A percentile compares a stretch with the other conserved stretches of the same genome.
Conservation (phyloP, 2,329 filamentous ascomycete genomes). For the Penicillium sp. region DNA sequence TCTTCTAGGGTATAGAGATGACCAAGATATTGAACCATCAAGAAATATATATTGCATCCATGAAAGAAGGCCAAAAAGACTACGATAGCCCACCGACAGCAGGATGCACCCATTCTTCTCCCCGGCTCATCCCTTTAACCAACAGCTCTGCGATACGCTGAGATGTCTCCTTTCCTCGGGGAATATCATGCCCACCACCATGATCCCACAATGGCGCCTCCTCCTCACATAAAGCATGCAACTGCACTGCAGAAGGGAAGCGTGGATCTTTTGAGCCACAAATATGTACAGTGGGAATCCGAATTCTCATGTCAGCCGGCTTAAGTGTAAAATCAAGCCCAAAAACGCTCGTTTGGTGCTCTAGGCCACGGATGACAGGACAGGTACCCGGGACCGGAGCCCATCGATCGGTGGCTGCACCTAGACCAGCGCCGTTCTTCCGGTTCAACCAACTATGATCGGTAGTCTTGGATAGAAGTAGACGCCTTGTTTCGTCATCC, state of each 20-base stretch:
- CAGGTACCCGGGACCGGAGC: neutral
- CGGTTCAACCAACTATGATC: neutral
- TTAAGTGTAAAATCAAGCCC: neutral
- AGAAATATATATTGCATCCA: neutral
- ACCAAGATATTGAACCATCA: neutral
- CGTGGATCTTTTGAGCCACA: neutral
- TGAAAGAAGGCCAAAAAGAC: neutral
- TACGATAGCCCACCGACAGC: neutral
- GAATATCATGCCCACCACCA: conserved; percentile 1
- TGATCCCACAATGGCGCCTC: neutral
- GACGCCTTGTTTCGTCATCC: neutral
- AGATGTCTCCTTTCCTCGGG: neutral
- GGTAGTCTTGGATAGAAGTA: neutral
- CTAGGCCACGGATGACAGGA: neutral
- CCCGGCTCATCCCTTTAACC: neutral
- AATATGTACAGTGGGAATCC: neutral
- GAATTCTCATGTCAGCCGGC: neutral
- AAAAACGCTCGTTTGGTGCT: neutral
- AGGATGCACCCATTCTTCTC: neutral
- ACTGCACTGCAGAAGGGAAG: neutral
- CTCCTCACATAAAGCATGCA: neutral
- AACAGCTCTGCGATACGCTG: neutral
- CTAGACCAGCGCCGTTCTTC: neutral
- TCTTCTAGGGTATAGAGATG: no score
- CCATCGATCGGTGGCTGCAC: conserved; percentile 1